Evolutionary conservation across 768 basidiomycete genomes (phyloP).

Genomic region (Boletus edulis): DNA sequence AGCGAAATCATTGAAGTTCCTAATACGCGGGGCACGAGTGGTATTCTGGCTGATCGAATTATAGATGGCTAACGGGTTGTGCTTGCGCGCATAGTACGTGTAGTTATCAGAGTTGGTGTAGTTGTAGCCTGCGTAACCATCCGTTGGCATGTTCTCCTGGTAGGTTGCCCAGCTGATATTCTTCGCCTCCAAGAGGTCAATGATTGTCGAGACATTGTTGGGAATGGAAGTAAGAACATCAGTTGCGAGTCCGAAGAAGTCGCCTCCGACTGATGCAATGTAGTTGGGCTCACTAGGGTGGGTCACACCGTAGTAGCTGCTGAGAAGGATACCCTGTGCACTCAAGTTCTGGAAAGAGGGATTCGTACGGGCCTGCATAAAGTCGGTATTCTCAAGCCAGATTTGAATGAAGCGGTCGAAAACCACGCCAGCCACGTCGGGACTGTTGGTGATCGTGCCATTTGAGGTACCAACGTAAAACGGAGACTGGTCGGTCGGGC

Average conservation of each 20-base stretch:
- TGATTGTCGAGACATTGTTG: conserved; percentile 51
- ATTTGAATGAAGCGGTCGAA: conserved; percentile 53
- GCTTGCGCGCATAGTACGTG: conserved; percentile 55
- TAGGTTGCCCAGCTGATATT: conserved; percentile 61
- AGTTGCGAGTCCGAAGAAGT: conserved; percentile 48
- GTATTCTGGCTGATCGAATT: conserved; percentile 46
- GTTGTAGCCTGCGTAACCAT: conserved; percentile 44
- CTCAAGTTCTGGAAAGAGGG: conserved; percentile 39
- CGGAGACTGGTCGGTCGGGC: conserved; percentile 29
- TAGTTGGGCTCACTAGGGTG: conserved; percentile 68
- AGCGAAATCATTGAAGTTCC: conserved; percentile 65
- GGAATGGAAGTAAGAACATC: conserved; percentile 38
- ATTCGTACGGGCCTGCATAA: conserved; percentile 25
- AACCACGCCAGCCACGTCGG: conserved; percentile 38
- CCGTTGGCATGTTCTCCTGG: conserved; percentile 55
- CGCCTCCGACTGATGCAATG: conserved; percentile 45
- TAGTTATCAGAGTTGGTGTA: conserved; percentile 34
- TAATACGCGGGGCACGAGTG: conserved; percentile 41
- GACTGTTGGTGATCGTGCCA: conserved; percentile 38
- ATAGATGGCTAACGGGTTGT: conserved; percentile 51
- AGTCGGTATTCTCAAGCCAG: conserved; percentile 67
- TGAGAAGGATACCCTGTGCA: conserved; percentile 47
- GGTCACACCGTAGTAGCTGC: conserved; percentile 47
- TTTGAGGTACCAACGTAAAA: conserved; percentile 45
- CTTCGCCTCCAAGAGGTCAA: conserved; percentile 58